phyloP scores from a whole-genome alignment of 306 rosid species.

The Vachellia pachyceras region DNA sequence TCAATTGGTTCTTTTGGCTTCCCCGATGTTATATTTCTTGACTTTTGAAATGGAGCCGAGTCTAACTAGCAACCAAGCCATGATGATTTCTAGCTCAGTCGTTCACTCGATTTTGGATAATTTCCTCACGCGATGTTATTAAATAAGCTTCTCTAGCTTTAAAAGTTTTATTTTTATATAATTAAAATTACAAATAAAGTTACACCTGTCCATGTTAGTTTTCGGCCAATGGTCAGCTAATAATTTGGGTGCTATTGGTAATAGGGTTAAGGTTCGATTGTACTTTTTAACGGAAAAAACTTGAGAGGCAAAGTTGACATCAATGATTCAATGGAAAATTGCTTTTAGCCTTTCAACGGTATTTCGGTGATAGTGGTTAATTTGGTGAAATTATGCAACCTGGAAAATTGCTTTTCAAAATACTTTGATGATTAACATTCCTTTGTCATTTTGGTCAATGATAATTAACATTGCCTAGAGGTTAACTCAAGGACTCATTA shows the following conservation, averaged over 20 bases:
- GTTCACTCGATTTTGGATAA: too few relatives aligned
- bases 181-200: neutral
- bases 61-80: neutral
- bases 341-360: too few relatives aligned
- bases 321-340: too few relatives aligned
- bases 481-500: too few relatives aligned
- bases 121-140: too few relatives aligned
- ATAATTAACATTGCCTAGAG: neutral
- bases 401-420: neutral
- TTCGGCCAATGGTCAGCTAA: neutral
- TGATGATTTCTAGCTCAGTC: neutral
- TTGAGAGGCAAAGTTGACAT: too few relatives aligned
- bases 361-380: neutral
- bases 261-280: too few relatives aligned
- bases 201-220: neutral
- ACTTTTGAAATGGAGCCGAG: neutral
- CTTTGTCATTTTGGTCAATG: too few relatives aligned
- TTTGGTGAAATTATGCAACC: neutral
- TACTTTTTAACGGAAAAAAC: too few relatives aligned
- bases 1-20: neutral
- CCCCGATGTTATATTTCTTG: neutral
- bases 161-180: too few relatives aligned
- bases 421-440: neutral
- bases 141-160: too few relatives aligned
- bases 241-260: neutral